Evolutionary conservation across 305 asterid species (phyloP), one percentile per base, ranked within the genome.

Genomic region (Andrographis paniculata): DNA sequence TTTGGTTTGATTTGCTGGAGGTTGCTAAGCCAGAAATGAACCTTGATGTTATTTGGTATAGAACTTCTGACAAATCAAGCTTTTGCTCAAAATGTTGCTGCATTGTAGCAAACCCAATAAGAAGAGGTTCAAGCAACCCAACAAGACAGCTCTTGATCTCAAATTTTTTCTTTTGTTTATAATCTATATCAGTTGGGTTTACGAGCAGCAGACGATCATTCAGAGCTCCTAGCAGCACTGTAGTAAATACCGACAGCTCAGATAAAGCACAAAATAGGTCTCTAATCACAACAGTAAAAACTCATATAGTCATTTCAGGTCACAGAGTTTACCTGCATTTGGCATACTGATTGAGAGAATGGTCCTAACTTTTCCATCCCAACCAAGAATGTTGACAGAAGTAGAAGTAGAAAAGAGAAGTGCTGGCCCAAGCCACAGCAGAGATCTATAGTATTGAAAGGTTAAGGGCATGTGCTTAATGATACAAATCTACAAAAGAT

Each of bases 351-450:
- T 84, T 17, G 97, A 92, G 58, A 92, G 88, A 55, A 92, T 63
- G 53, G 88, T 77, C 83, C 99, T 81, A 71, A 92, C 99, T 81
- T 78, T 87, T 62, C 97, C 82, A 82, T 92, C 99, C 99, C 99
- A 92, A 43, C 99, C 99, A 73, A 92, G 95, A 71, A 92, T 58
- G 65, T 77, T 75, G 59, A 92, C 70, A 60, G 97, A 83, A 64
- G 93, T 74, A 60, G 92, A 68, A 62, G 99, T 87, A 50, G 99
- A 92, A 58, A 92, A 92, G 45, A 92, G 86, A 75, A 92, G 97
- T 60, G 99, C 93, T 18, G 99, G 97, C 43, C 99, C 99, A 72
- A 92, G 86, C 99, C 99, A 92, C 48, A 92, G 75, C 67, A 87
- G 69, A 64, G 99, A 92, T 92, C 97, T 84, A 66, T 69, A 92